Evolutionary conservation across 805 yeast genomes (phyloP), one percentile per base, ranked within the genome.

Genomic region (Torulaspora microellipsoides): DNA sequence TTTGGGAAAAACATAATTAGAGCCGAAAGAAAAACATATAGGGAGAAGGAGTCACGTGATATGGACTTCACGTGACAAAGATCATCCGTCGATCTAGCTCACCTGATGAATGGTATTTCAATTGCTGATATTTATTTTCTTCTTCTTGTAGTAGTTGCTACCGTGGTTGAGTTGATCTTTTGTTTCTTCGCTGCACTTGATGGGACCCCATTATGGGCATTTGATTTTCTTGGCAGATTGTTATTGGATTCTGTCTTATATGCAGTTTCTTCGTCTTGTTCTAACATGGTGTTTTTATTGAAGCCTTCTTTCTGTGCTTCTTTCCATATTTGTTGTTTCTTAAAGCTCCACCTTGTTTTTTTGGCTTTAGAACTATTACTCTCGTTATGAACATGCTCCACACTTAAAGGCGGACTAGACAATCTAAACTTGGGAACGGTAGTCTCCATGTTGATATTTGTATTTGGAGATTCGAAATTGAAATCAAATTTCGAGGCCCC

Each of bases 371-470:
- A 11, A 14, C 25, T 27, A 23, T 38, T 35, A 8, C 25, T 13
- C 12, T 37, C 34, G 14, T 35, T 35, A 15, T 34, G 30, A 8
- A 48, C 14, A 28, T 45, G 52, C 31, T 54, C 56, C 8, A 55
- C 57, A 42, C 55, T 54, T 15, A 51, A 32, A 8, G 59, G 58
- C 3, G 59, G 56, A 38, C 46, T 51, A 13, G 59, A 54, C 12
- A 51, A 36, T 34, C 46, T 47, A 32, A 55, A 55, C 27, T 45
- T 51, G 1, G 58, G 59, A 30, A 31, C 45, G 12, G 27, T 31
- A 12, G 25, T 17, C 20, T 39, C 39, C 12, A 31, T 23, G 31
- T 27, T 38, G 33, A 34, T 40, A 33, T 32, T 36, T 15, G 32
- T 27, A 8, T 38, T 33, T 29, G 38, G 43, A 15, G 15, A 32